These are phyloP conservation scores for Cordyceps cicadae DNA, from an alignment of 2,329 filamentous ascomycete genomes.

Conservation along the genomic window DNA sequence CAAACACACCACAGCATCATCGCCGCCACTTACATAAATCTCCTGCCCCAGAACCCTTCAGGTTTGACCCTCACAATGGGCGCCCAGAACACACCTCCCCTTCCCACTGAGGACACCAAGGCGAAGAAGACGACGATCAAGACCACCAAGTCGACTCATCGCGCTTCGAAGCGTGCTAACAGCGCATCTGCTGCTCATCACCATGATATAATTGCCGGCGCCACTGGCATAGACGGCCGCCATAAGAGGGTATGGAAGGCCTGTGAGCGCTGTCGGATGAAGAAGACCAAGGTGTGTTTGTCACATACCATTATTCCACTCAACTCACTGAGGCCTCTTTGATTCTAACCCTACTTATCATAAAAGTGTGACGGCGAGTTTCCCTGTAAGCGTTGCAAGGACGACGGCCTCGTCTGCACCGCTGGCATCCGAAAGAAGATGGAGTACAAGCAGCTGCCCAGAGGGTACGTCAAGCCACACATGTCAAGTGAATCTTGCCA, in stretches of 20 bases:
- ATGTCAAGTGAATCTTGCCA: neutral
- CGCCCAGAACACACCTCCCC: conserved; percentile 39
- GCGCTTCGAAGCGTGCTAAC: conserved; percentile 42
- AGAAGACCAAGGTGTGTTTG: conserved; percentile 55
- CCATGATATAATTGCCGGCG: conserved; percentile 28
- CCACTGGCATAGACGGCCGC: conserved; percentile 40
- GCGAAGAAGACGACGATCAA: conserved; percentile 31
- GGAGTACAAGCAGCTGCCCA: conserved; percentile 58
- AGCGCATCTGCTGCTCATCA: conserved; percentile 27
- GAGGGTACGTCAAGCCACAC: conserved; percentile 38
- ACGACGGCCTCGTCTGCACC: conserved; percentile 56
- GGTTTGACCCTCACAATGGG: conserved; percentile 34
- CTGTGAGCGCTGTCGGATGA: conserved; percentile 59
- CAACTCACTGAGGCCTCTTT: no score
- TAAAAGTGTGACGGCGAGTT: conserved; percentile 55
- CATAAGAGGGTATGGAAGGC: conserved; percentile 61
- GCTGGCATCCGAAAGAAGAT: conserved; percentile 58
- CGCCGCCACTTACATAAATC: neutral
- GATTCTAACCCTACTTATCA: neutral
- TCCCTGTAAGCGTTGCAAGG: conserved; percentile 58
- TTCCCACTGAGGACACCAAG: conserved; percentile 41
- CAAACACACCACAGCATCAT: neutral
- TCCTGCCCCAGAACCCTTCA: neutral
- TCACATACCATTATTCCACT: neutral
- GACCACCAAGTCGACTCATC: conserved; percentile 41